phyloP scores from a whole-genome alignment of 495 filamentous ascomycete species.

The Penicillium odoratum region DNA sequence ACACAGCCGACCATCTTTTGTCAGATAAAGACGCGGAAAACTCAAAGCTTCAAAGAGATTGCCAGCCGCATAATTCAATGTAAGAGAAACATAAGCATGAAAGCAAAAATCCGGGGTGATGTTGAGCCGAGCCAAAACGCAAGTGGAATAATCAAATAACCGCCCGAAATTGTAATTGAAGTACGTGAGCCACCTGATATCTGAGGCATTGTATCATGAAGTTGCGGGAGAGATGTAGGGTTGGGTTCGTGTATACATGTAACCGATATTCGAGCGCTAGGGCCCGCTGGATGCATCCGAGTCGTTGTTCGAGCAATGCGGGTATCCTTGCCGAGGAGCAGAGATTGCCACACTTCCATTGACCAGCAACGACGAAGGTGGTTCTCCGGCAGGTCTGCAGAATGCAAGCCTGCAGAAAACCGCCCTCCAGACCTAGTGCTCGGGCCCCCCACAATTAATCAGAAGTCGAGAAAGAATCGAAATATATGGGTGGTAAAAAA shows the following conservation, averaged over 20 bases:
- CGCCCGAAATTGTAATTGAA: slow-evolving; percentile 33
- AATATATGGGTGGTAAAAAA: slow-evolving; percentile 13
- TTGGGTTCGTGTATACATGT: slow-evolving; percentile 5
- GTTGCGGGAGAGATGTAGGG: background rate
- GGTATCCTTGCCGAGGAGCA: background rate
- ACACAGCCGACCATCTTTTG: slow-evolving; percentile 35
- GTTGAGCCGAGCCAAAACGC: background rate
- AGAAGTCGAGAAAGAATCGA: slow-evolving; percentile 18
- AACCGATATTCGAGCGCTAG: slow-evolving; percentile 1
- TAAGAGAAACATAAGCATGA: slow-evolving; percentile 27
- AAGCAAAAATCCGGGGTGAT: slow-evolving; percentile 17
- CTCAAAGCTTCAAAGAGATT: slow-evolving; percentile 18
- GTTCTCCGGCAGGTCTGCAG: background rate
- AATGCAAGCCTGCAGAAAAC: background rate
- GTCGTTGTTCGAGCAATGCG: background rate
- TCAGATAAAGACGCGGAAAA: slow-evolving; percentile 19
- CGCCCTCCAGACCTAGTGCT: background rate
- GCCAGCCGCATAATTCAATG: slow-evolving; percentile 29
- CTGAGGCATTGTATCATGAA: background rate
- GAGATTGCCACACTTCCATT: background rate
- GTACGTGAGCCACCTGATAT: slow-evolving; percentile 10
- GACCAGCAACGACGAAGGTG: background rate
- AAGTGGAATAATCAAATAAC: slow-evolving; percentile 24
- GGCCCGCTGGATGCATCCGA: background rate
- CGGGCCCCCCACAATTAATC: slow-evolving; percentile 20